A percentile compares a stretch with the other conserved stretches of the same genome.
Evolutionary conservation across 2,329 filamentous ascomycete genomes (phyloP).

Genomic region (Akanthomyces uredinophilus): DNA sequence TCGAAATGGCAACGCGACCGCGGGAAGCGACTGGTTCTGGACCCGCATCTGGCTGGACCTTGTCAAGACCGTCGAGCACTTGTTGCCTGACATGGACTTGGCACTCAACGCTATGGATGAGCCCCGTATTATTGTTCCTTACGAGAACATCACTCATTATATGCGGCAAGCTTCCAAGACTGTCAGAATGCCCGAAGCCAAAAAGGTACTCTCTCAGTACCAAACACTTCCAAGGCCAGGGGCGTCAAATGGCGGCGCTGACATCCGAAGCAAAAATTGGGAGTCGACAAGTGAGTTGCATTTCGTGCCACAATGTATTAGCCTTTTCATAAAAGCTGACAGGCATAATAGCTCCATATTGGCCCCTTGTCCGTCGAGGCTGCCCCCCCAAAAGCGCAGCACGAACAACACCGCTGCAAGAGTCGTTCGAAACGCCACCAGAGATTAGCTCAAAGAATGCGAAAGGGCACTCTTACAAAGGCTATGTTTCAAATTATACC

Average conservation of each 20-base stretch:
- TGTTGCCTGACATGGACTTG: constrained; percentile 63
- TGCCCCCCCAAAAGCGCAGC: constrained; percentile 60
- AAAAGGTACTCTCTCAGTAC: constrained; percentile 41
- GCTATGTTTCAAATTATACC: constrained; percentile 58
- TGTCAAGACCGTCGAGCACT: constrained; percentile 46
- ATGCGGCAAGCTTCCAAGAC: constrained; percentile 48
- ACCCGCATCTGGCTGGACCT: constrained; percentile 52
- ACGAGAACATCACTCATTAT: constrained; percentile 53
- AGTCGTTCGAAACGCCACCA: constrained; percentile 38
- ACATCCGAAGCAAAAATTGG: constrained; percentile 41
- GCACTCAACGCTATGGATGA: constrained; percentile 65
- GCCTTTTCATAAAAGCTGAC: no score
- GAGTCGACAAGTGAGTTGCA: constrained; percentile 43
- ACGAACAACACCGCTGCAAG: constrained; percentile 40
- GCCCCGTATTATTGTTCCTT: constrained; percentile 57
- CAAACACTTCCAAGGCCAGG: constrained; percentile 32
- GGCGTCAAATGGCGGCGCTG: constrained; percentile 31
- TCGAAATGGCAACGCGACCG: constrained; percentile 46
- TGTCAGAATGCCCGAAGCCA: constrained; percentile 37
- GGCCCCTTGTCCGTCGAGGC: constrained; percentile 44
- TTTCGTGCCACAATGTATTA: neutral
- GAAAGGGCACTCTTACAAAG: constrained; percentile 46
- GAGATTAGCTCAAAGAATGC: constrained; percentile 41
- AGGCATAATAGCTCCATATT: no score
- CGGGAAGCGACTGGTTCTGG: constrained; percentile 53